Conservation (phyloP, 2,329 filamentous ascomycete species). For the Xylariaceae sp. region DNA sequence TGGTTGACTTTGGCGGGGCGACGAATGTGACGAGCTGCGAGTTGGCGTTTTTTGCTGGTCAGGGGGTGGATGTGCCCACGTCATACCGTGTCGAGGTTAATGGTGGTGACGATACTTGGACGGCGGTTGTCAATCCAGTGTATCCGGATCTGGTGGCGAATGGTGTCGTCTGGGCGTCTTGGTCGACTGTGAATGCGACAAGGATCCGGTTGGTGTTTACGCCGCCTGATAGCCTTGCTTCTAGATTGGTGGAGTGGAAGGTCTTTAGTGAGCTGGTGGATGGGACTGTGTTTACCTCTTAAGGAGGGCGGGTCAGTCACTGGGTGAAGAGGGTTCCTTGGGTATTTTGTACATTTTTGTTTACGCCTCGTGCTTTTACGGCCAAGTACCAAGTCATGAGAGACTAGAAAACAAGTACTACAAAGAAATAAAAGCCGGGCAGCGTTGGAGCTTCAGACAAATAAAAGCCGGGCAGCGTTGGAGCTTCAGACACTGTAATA, state of each 20-base stretch:
- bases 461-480: no score
- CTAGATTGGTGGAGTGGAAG: conserved; percentile 14
- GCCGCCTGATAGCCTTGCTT: conserved; percentile 1
- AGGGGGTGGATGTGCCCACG: background rate
- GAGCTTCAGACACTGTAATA: no score
- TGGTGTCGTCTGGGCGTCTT: conserved; percentile 9
- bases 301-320: background rate
- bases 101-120: background rate
- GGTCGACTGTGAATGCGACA: conserved; percentile 5
- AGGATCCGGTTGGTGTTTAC: conserved; percentile 11
- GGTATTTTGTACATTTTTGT: no score
- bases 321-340: no score
- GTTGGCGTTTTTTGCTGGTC: conserved; percentile 7
- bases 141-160: conserved; percentile 8
- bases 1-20: conserved; percentile 11
- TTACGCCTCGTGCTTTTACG: no score
- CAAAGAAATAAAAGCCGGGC: no score
- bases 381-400: no score
- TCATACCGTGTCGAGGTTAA: conserved; percentile 9
- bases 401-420: no score
- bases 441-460: no score
- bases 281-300: conserved; percentile 6
- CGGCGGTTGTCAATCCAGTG: background rate
- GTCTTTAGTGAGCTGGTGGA: conserved; percentile 9
- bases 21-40: conserved; percentile 6